Evolutionary conservation across 1,139 yeast species (phyloP).

Genomic region (Pichia sp.): DNA sequence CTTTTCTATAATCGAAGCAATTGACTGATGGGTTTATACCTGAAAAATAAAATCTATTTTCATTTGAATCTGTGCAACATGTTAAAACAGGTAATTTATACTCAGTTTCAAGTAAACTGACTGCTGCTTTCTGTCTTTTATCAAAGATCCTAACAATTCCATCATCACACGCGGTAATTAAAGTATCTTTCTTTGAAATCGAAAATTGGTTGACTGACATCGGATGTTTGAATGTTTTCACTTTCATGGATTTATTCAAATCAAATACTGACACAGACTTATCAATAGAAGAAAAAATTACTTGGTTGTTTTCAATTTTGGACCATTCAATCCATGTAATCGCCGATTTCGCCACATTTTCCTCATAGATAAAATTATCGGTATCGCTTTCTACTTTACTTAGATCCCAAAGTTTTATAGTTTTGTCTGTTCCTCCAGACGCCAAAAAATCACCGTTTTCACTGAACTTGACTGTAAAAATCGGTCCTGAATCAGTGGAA

Average conservation of each 20-base stretch:
- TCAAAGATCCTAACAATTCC: slow-evolving; percentile 61
- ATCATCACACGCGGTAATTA: slow-evolving; percentile 50
- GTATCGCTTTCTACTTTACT: slow-evolving; percentile 1
- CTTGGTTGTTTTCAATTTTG: slow-evolving; percentile 25
- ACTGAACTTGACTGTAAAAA: slow-evolving; percentile 37
- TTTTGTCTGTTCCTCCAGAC: slow-evolving; percentile 45
- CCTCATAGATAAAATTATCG: slow-evolving; percentile 6
- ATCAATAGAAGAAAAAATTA: slow-evolving; percentile 46
- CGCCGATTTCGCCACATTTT: slow-evolving; percentile 30
- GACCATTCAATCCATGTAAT: slow-evolving; percentile 45
- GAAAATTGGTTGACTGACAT: slow-evolving; percentile 50
- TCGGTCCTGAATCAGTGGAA: slow-evolving; percentile 37
- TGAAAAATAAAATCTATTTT: slow-evolving; percentile 40
- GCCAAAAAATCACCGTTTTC: slow-evolving; percentile 37
- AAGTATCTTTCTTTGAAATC: slow-evolving; percentile 17
- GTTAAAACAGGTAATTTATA: slow-evolving; percentile 46
- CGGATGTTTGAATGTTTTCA: slow-evolving; percentile 45
- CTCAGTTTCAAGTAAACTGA: slow-evolving; percentile 16
- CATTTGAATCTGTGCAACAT: slow-evolving; percentile 31
- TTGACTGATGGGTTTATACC: slow-evolving; percentile 62
- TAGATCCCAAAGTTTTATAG: slow-evolving; percentile 38
- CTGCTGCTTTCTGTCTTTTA: slow-evolving; percentile 39
- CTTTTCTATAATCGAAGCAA: slow-evolving; percentile 46
- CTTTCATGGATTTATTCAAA: slow-evolving; percentile 42
- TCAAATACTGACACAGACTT: slow-evolving; percentile 48